Percentiles rank a stretch among this genome's conserved stretches.
phyloP scores from a whole-genome alignment of 2,329 filamentous ascomycete genomes.

The Colletotrichum spaethianum region DNA sequence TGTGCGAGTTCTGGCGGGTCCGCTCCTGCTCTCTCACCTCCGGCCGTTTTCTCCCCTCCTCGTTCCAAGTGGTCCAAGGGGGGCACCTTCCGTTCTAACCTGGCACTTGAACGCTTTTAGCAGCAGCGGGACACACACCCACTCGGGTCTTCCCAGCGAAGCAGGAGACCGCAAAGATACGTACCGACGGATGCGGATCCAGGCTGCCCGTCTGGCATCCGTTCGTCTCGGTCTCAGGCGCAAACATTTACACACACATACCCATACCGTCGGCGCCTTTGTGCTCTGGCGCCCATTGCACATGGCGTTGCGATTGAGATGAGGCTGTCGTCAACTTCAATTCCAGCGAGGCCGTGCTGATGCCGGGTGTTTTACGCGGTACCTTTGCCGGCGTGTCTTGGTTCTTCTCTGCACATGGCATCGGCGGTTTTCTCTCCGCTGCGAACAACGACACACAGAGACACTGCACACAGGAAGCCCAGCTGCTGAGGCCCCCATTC shows the following conservation, averaged over 20 bases:
- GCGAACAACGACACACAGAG: neutral
- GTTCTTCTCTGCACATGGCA: conserved; percentile 7
- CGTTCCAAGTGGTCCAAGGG: neutral
- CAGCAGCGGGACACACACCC: neutral
- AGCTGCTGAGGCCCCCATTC: neutral
- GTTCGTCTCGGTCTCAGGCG: conserved; percentile 37
- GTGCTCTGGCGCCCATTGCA: too few species aligned
- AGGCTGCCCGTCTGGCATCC: conserved; percentile 9
- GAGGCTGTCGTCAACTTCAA: conserved; percentile 21
- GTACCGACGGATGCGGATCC: neutral
- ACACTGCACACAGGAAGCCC: too few species aligned
- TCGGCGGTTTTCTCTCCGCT: neutral
- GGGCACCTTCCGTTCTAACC: conserved; percentile 16
- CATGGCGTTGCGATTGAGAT: neutral
- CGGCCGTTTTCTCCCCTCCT: neutral
- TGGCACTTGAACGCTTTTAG: conserved; percentile 21
- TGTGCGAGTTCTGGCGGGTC: conserved; percentile 10
- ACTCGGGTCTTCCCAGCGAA: neutral
- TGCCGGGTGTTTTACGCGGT: neutral
- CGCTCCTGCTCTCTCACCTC: conserved; percentile 19
- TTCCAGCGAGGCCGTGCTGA: conserved; percentile 4
- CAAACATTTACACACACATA: conserved; percentile 21
- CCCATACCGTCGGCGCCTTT: neutral
- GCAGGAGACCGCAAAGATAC: neutral
- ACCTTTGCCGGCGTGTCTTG: conserved; percentile 10